Conservation (phyloP, 768 basidiomycete genomes). For the Lepiota subincarnata region DNA sequence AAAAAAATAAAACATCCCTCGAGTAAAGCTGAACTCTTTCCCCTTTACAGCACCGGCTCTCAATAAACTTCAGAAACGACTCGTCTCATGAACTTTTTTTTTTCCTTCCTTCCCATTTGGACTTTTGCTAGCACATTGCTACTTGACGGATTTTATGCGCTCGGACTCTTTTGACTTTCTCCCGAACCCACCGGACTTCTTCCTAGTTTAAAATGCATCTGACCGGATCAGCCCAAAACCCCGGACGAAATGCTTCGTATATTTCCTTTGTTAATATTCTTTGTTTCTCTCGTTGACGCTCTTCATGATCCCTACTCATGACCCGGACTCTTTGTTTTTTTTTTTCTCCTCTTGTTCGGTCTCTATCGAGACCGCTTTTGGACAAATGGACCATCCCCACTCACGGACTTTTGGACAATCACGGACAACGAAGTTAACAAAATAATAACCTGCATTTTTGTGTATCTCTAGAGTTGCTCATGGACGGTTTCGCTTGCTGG, state of each 20-base stretch:
- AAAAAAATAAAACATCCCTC: background rate
- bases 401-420: conserved; percentile 8
- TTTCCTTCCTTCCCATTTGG: background rate
- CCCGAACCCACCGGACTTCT: conserved; percentile 2
- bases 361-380: background rate
- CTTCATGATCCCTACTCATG: conserved; percentile 6
- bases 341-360: conserved; percentile 1
- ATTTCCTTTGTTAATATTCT: conserved; percentile 5
- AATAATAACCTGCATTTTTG: conserved; percentile 5
- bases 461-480: conserved; percentile 12
- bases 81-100: conserved; percentile 22
- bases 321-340: background rate
- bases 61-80: conserved; percentile 39
- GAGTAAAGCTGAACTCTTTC: background rate
- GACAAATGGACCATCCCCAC: background rate
- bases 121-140: background rate
- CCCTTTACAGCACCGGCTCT: conserved; percentile 30
- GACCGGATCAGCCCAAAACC: background rate
- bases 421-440: conserved; percentile 12
- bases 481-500: conserved; percentile 10
- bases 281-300: conserved; percentile 1
- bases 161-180: conserved; percentile 9
- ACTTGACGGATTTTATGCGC: conserved; percentile 17
- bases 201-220: background rate
- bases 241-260: background rate